Percentiles rank a stretch among this genome's conserved stretches.
Conservation (phyloP, 768 basidiomycete genomes). For the Boletus rex-veris region DNA sequence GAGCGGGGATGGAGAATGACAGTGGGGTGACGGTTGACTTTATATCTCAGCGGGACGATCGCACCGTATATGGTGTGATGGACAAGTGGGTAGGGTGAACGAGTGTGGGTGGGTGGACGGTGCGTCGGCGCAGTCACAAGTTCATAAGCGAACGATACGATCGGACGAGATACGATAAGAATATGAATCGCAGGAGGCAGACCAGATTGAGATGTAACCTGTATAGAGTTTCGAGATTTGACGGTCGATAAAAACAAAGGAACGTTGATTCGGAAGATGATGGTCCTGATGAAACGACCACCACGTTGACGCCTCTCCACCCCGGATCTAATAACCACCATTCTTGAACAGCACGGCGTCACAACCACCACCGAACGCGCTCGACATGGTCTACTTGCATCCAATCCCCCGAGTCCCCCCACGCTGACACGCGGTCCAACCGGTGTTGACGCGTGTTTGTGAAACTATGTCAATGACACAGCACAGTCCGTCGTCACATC, state of each 20-base stretch:
- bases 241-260: conserved; percentile 14
- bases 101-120: conserved; percentile 11
- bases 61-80: conserved; percentile 14
- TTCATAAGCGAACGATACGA: conserved; percentile 31
- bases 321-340: conserved; percentile 1
- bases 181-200: conserved; percentile 14
- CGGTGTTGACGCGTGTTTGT: conserved; percentile 28
- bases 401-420: too few species aligned
- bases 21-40: conserved; percentile 20
- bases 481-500: conserved; percentile 15
- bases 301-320: neutral
- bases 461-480: conserved; percentile 11
- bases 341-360: neutral
- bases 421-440: neutral
- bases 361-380: too few species aligned
- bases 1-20: conserved; percentile 10
- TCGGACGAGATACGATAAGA: conserved; percentile 30
- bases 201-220: neutral
- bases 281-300: conserved; percentile 2
- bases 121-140: conserved; percentile 25
- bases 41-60: conserved; percentile 27
- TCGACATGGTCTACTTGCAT: too few species aligned
- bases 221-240: conserved; percentile 20
- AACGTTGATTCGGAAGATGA: conserved; percentile 8
- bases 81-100: conserved; percentile 14